Evolutionary conservation across 2,329 filamentous ascomycete genomes (phyloP).

Genomic region (Coniella vitis): DNA sequence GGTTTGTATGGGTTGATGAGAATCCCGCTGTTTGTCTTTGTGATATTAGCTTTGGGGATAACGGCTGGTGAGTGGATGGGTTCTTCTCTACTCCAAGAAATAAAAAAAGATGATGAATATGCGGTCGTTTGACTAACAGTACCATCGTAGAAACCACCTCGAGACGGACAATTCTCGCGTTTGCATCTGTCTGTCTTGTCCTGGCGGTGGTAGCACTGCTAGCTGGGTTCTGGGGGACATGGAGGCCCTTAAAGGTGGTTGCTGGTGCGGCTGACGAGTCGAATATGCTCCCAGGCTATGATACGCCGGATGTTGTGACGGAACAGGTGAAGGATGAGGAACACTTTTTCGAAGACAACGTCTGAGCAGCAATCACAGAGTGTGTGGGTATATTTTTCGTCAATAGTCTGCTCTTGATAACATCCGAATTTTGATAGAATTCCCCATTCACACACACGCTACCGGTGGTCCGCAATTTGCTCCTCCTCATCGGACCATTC

Average conservation of each 20-base stretch:
- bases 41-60: conserved; percentile 15
- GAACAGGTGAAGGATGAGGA: neutral
- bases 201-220: conserved; percentile 5
- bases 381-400: conserved; percentile 4
- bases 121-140: neutral
- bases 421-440: neutral
- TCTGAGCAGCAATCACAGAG: neutral
- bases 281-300: neutral
- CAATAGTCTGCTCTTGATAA: neutral
- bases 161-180: conserved; percentile 9
- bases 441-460: neutral
- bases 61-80: conserved; percentile 11
- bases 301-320: neutral
- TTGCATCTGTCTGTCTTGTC: conserved; percentile 8
- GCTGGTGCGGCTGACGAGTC: neutral
- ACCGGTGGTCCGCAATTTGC: conserved; percentile 25
- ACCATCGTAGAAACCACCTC: conserved; percentile 5
- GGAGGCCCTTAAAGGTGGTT: neutral
- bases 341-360: neutral
- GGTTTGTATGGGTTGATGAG: conserved; percentile 24
- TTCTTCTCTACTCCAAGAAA: too few relatives aligned
- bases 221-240: conserved; percentile 4
- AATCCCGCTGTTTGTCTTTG: conserved; percentile 18
- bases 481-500: conserved; percentile 47
- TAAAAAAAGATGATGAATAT: neutral